Evolutionary conservation across 2,329 filamentous ascomycete genomes (phyloP).

Genomic region (Aspergillus texensis): DNA sequence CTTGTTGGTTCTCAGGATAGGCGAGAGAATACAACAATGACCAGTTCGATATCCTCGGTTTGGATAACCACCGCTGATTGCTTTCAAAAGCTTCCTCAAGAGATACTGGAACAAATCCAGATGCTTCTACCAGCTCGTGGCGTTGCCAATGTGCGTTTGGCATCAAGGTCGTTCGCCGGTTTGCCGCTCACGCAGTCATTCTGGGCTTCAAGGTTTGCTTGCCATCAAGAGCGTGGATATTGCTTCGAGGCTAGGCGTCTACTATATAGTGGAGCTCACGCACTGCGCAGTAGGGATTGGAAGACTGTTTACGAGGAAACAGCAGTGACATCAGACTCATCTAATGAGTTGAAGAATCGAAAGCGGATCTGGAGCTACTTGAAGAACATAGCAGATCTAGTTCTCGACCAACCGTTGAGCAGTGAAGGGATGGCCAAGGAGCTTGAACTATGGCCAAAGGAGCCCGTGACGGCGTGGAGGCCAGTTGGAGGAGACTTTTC

Average conservation of each 20-base stretch:
- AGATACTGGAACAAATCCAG: slow-evolving; percentile 24
- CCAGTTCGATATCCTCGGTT: background rate
- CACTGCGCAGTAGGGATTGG: slow-evolving; percentile 24
- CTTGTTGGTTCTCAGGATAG: background rate
- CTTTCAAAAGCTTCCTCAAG: slow-evolving; percentile 20
- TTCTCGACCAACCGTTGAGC: slow-evolving; percentile 12
- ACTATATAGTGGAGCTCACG: background rate
- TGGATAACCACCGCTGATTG: slow-evolving; percentile 14
- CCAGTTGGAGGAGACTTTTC: slow-evolving; percentile 15
- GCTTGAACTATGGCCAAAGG: slow-evolving; percentile 3
- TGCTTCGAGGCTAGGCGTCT: slow-evolving; percentile 19
- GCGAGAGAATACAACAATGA: background rate
- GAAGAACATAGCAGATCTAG: slow-evolving; percentile 15
- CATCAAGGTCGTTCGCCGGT: slow-evolving; percentile 24
- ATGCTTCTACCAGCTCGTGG: slow-evolving; percentile 14
- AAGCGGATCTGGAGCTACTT: slow-evolving; percentile 20
- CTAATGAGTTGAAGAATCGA: slow-evolving; percentile 16
- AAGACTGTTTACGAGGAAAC: slow-evolving; percentile 21
- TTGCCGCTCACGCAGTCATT: slow-evolving; percentile 21
- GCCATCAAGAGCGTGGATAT: slow-evolving; percentile 18
- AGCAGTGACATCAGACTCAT: slow-evolving; percentile 1
- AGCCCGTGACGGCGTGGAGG: slow-evolving; percentile 9
- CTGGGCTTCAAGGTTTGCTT: slow-evolving; percentile 26
- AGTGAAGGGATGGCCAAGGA: background rate
- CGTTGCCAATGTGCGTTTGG: slow-evolving; percentile 17